Evolutionary conservation across 2,329 filamentous ascomycete species (phyloP).

Genomic region (Boeremia exigua): DNA sequence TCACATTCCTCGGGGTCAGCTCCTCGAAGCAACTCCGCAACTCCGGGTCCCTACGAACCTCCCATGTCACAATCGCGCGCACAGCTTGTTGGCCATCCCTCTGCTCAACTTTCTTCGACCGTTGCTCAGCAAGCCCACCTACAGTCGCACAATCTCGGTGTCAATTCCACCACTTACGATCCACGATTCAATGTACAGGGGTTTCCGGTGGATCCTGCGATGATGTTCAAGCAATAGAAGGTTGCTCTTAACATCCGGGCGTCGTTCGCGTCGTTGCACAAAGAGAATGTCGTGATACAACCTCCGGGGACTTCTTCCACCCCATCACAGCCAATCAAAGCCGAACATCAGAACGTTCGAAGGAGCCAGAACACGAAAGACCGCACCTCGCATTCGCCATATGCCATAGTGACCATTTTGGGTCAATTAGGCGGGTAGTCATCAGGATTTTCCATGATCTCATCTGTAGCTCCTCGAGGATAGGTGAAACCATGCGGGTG

Average conservation of each 20-base stretch:
- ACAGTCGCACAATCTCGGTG: conserved; percentile 40
- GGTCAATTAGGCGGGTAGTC: background rate
- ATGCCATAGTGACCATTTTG: background rate
- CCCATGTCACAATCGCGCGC: conserved; percentile 34
- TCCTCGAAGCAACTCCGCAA: conserved; percentile 41
- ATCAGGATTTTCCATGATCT: conserved; percentile 3
- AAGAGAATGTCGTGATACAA: conserved; percentile 7
- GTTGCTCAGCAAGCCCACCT: conserved; percentile 38
- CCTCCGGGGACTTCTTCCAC: background rate
- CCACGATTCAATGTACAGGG: conserved; percentile 41
- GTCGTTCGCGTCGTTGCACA: conserved; percentile 6
- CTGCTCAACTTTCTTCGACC: conserved; percentile 33
- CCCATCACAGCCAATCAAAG: conserved; percentile 3
- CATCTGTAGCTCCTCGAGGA: background rate
- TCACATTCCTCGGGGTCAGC: conserved; percentile 42
- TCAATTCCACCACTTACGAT: conserved; percentile 40
- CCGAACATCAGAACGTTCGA: background rate
- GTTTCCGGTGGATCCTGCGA: conserved; percentile 43
- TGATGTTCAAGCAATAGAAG: conserved; percentile 41
- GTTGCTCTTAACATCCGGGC: conserved; percentile 1
- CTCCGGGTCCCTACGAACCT: conserved; percentile 43
- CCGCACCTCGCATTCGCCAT: conserved; percentile 1
- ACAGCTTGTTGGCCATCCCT: conserved; percentile 30
- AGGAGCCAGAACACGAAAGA: conserved; percentile 5
- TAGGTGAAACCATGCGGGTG: conserved; percentile 1